Percentiles rank a stretch among this genome's conserved stretches.
phyloP scores from a whole-genome alignment of 176 grass and related monocot genomes.

The Carex myosuroides region DNA sequence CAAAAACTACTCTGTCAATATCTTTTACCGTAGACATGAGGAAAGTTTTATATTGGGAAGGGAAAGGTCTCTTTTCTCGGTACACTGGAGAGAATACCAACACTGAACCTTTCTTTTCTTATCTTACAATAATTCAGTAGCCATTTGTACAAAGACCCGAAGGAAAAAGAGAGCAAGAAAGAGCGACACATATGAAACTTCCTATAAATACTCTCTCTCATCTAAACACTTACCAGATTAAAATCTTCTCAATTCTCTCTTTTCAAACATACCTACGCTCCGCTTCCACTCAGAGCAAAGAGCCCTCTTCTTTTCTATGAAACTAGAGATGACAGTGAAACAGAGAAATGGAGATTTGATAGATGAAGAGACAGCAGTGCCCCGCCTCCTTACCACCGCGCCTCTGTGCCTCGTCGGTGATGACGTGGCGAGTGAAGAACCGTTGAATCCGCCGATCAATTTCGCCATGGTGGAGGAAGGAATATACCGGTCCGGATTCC shows the following conservation, averaged over 20 bases:
- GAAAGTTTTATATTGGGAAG: background rate
- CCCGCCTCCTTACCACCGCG: background rate
- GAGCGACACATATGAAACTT: background rate
- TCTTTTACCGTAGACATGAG: background rate
- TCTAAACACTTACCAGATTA: background rate
- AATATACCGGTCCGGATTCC: conserved; percentile 87
- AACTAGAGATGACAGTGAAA: conserved; percentile 37
- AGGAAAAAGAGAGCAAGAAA: background rate
- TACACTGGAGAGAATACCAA: background rate
- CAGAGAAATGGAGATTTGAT: conserved; percentile 30
- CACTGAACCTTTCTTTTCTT: background rate
- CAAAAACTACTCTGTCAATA: too few relatives aligned
- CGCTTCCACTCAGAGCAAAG: background rate
- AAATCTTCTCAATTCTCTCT: conserved; percentile 2
- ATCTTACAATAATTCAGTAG: background rate
- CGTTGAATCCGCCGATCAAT: conserved; percentile 55
- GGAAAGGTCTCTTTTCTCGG: background rate
- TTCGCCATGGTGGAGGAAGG: conserved; percentile 77
- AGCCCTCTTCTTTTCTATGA: conserved; percentile 22
- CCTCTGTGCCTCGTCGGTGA: background rate
- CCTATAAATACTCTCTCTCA: conserved; percentile 14
- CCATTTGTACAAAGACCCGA: background rate
- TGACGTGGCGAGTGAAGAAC: background rate
- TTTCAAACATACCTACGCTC: background rate
- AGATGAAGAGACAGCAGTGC: conserved; percentile 7